Conservation (phyloP, 805 yeast genomes). For the Yueomyces sinensis region DNA sequence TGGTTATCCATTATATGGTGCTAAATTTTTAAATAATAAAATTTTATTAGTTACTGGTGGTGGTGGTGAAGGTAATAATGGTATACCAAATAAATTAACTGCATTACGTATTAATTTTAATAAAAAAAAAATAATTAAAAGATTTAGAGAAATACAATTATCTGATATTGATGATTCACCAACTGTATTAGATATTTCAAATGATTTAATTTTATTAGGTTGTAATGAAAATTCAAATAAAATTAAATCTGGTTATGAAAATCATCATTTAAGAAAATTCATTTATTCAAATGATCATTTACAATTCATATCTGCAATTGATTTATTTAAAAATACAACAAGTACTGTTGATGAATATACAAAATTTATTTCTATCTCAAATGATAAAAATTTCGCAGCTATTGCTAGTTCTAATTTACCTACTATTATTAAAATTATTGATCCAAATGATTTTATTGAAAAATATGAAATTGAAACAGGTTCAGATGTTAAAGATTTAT, state of each 20-base stretch:
- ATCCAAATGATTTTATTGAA: constrained; percentile 40
- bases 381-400: constrained; percentile 50
- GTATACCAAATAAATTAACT: constrained; percentile 73
- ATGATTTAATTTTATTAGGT: constrained; percentile 48
- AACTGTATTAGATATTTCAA: constrained; percentile 51
- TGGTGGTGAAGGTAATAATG: constrained; percentile 89
- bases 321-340: constrained; percentile 31
- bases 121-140: constrained; percentile 34
- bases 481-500: constrained; percentile 48
- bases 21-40: constrained; percentile 49
- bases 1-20: constrained; percentile 75
- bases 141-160: constrained; percentile 48
- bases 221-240: constrained; percentile 56
- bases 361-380: constrained; percentile 44
- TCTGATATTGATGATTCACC: constrained; percentile 75
- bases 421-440: constrained; percentile 47
- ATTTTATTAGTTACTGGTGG: constrained; percentile 77
- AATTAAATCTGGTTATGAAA: constrained; percentile 41
- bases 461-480: constrained; percentile 41
- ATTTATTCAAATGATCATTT: constrained; percentile 47
- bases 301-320: constrained; percentile 46
- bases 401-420: constrained; percentile 58
- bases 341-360: constrained; percentile 37
- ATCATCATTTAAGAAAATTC: constrained; percentile 62
- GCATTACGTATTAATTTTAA: constrained; percentile 46